These are phyloP conservation scores for Aurantiochytrium sp. DNA, from an alignment of 108 stramenopile genomes.

Conservation along the genomic window DNA sequence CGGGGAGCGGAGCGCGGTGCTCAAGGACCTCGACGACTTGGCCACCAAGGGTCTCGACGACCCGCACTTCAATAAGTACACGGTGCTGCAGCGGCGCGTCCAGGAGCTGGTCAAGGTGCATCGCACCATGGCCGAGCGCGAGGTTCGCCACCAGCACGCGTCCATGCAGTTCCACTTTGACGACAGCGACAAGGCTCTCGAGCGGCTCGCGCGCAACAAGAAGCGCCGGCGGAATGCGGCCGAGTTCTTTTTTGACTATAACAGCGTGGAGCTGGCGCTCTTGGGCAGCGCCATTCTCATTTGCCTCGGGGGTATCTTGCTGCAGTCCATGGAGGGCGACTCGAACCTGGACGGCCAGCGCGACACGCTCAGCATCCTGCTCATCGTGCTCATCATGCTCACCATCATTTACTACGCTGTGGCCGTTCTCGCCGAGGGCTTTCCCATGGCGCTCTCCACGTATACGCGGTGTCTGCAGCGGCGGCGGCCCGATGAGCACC, in stretches of 20 bases:
- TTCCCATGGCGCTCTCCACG: background rate
- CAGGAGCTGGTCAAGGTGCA: conserved; percentile 10
- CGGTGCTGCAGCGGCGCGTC: background rate
- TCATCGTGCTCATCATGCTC: background rate
- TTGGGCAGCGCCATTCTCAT: conserved; percentile 31
- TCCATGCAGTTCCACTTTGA: background rate
- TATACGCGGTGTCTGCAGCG: background rate
- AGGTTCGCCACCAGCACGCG: background rate
- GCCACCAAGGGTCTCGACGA: background rate
- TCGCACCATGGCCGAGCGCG: background rate
- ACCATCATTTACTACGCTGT: background rate
- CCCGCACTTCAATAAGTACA: conserved; percentile 10
- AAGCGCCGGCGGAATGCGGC: background rate
- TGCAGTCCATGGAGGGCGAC: background rate
- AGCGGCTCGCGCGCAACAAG: background rate
- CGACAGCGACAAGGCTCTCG: background rate
- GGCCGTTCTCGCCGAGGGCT: background rate
- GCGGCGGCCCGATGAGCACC: background rate
- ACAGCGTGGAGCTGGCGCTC: conserved; percentile 37
- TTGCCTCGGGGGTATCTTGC: conserved; percentile 38
- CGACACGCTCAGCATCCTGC: background rate
- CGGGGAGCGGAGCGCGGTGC: conserved; percentile 14
- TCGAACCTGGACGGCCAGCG: background rate
- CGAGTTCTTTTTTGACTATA: conserved; percentile 38
- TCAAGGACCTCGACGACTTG: conserved; percentile 12